Evolutionary conservation across 2,329 filamentous ascomycete genomes (phyloP).

Genomic region (Zopfia rhizophila): DNA sequence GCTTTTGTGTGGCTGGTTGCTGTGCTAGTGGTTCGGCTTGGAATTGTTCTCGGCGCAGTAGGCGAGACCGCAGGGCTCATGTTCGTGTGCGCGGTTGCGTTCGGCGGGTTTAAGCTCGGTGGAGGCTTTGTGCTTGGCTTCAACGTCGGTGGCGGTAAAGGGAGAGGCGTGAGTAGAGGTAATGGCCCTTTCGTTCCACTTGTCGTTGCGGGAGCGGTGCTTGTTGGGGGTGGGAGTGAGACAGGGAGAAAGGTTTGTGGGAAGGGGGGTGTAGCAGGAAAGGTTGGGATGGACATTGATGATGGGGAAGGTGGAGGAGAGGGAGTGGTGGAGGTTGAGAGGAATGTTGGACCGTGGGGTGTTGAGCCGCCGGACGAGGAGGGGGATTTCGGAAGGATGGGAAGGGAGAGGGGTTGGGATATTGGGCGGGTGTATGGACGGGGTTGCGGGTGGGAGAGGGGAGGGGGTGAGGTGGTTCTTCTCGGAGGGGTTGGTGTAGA

Average conservation of each 20-base stretch:
- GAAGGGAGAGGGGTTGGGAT: slow-evolving; percentile 31
- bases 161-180: slow-evolving; percentile 39
- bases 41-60: slow-evolving; percentile 1
- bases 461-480: slow-evolving; percentile 19
- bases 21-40: slow-evolving; percentile 16
- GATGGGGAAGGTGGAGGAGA: slow-evolving; percentile 44
- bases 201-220: slow-evolving; percentile 28
- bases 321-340: slow-evolving; percentile 46
- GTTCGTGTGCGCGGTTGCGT: slow-evolving; percentile 44
- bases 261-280: slow-evolving; percentile 34
- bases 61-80: slow-evolving; percentile 28
- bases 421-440: slow-evolving; percentile 19
- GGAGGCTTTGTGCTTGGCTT: slow-evolving; percentile 47
- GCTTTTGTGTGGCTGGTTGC: slow-evolving; percentile 32
- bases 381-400: slow-evolving; percentile 26
- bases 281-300: slow-evolving; percentile 33
- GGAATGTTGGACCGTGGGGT: slow-evolving; percentile 43
- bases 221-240: slow-evolving; percentile 31
- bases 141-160: slow-evolving; percentile 45
- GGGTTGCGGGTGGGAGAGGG: slow-evolving; percentile 32
- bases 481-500: slow-evolving; percentile 23
- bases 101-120: slow-evolving; percentile 41
- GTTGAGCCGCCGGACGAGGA: slow-evolving; percentile 24
- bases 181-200: slow-evolving; percentile 32
- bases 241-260: slow-evolving; percentile 35